These are phyloP conservation scores for Thozetella sp. DNA, from an alignment of 495 filamentous ascomycete genomes.

Conservation along the genomic window DNA sequence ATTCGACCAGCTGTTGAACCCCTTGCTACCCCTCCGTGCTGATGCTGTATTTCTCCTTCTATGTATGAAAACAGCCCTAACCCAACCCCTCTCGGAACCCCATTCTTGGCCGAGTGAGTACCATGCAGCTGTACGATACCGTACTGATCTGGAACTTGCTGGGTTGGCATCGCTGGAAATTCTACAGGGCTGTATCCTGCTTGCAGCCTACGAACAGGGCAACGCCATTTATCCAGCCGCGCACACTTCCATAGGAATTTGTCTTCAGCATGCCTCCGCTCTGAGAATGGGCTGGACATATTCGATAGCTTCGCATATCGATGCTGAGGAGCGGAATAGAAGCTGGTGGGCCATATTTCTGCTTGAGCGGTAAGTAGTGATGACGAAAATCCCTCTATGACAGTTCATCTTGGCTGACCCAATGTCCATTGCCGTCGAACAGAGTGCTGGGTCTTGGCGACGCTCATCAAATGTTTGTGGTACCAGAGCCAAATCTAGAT, in stretches of 20 bases:
- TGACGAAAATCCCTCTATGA: background rate
- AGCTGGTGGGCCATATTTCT: background rate
- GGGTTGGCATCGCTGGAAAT: background rate
- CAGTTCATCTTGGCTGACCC: background rate
- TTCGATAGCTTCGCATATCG: background rate
- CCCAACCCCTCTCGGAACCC: background rate
- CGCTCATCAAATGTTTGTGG: background rate
- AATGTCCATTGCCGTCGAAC: background rate
- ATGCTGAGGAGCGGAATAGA: background rate
- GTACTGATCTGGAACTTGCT: background rate
- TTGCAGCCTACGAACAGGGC: background rate
- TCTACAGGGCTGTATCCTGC: background rate
- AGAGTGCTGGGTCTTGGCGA: background rate
- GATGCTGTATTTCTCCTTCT: background rate
- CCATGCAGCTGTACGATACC: background rate
- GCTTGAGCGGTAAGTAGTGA: background rate
- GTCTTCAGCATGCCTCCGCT: background rate
- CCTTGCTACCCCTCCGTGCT: background rate
- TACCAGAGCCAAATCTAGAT: background rate
- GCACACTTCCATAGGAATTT: background rate
- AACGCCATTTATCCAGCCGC: background rate
- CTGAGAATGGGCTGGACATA: background rate
- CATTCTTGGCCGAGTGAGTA: background rate
- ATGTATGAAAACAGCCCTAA: background rate
- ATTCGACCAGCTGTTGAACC: background rate